Evolutionary conservation across 345 rosid species (phyloP).

Genomic region (Jatropha curcas): DNA sequence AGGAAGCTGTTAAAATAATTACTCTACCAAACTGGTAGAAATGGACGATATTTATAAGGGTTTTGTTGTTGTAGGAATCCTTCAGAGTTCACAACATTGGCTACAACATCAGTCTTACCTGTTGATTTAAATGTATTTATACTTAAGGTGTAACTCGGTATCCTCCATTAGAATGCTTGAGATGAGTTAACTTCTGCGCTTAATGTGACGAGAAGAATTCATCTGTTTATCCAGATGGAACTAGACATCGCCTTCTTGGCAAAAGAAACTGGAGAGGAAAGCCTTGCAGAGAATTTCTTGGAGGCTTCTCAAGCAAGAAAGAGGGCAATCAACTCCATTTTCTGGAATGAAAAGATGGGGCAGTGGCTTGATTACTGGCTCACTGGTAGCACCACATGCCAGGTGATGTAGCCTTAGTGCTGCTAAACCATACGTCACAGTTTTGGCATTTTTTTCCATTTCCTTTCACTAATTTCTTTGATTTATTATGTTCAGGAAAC

Average conservation of each 20-base stretch:
- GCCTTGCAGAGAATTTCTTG: conserved; percentile 41
- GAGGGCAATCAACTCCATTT: conserved; percentile 54
- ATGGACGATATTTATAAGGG: background rate
- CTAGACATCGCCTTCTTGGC: conserved; percentile 74
- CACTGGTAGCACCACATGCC: conserved; percentile 14
- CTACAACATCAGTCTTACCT: conserved; percentile 76
- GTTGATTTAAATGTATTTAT: conserved; percentile 79
- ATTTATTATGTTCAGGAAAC: conserved; percentile 39
- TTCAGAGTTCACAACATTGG: conserved; percentile 53
- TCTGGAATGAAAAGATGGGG: conserved; percentile 72
- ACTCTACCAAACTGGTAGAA: background rate
- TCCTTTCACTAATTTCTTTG: background rate
- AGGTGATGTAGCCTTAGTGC: conserved; percentile 23
- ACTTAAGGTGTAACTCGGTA: conserved; percentile 49
- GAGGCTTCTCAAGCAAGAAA: conserved; percentile 61
- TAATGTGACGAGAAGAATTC: conserved; percentile 2
- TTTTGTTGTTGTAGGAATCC: conserved; percentile 47
- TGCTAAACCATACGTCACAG: background rate
- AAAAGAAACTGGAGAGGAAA: conserved; percentile 48
- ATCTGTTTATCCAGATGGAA: conserved; percentile 66
- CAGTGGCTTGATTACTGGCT: conserved; percentile 96
- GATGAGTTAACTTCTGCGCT: conserved; percentile 2
- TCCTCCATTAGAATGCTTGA: background rate
- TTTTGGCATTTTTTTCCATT: background rate
- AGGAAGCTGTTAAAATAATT: background rate